A percentile compares a stretch with the other conserved stretches of the same genome.
phyloP scores from a whole-genome alignment of 1,284 basidiomycete genomes.

The Rhodofomes roseus region DNA sequence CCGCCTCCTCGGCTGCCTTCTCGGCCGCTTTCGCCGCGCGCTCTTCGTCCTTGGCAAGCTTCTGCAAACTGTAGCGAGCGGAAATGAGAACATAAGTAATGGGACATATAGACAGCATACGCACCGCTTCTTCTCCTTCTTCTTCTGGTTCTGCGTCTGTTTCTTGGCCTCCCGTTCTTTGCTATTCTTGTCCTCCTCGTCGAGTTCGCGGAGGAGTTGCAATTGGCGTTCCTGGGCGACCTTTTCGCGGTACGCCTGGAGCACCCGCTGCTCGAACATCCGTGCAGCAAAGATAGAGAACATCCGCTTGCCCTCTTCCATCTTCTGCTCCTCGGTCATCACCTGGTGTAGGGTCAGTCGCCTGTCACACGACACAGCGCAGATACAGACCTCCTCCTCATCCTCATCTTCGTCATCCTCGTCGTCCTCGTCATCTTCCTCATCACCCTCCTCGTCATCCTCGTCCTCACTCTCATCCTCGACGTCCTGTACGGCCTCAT shows the following conservation, averaged over 20 bases:
- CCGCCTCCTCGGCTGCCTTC: conserved; percentile 77
- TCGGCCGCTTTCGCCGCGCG: conserved; percentile 76
- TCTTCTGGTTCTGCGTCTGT: conserved; percentile 95
- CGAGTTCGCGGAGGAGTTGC: conserved; percentile 50
- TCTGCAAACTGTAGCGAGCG: conserved; percentile 65
- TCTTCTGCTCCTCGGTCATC: conserved; percentile 88
- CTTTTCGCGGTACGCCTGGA: conserved; percentile 49
- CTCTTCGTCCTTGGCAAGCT: conserved; percentile 90
- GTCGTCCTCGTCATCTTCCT: conserved; percentile 31
- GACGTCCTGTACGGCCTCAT: conserved; percentile 79
- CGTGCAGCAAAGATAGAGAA: conserved; percentile 99
- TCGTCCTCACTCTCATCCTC: conserved; percentile 43
- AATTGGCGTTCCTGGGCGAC: conserved; percentile 46
- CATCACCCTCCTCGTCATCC: conserved; percentile 32
- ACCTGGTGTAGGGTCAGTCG: conserved; percentile 35
- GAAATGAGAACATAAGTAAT: conserved; percentile 2
- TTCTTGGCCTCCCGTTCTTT: conserved; percentile 88
- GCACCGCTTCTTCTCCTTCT: conserved; percentile 95
- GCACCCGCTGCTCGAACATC: conserved; percentile 98
- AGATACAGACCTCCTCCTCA: conserved; percentile 27
- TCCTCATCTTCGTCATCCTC: conserved; percentile 36
- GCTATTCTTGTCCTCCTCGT: conserved; percentile 56
- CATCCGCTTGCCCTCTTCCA: conserved; percentile 99
- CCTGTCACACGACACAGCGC: conserved; percentile 2
- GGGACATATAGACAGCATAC: conserved; percentile 17